phyloP scores from a whole-genome alignment of 2,329 filamentous ascomycete genomes.

The Clonostachys sp. region DNA sequence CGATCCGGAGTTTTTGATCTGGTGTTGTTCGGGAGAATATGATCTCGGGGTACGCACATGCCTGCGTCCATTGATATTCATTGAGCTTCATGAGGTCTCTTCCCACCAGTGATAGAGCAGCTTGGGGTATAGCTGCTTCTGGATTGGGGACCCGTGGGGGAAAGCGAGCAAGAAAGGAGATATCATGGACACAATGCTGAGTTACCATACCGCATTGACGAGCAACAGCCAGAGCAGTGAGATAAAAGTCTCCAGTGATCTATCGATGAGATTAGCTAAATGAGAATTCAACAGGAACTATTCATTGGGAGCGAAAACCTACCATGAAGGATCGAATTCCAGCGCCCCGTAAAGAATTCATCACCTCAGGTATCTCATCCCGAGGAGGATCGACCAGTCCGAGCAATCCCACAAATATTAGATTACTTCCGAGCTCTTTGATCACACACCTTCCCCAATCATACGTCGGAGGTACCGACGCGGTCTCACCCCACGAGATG shows the following conservation, averaged over 20 bases:
- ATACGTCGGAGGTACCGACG: slow-evolving; percentile 29
- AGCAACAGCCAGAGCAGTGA: slow-evolving; percentile 71
- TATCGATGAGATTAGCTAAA: slow-evolving; percentile 9
- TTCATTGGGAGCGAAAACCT: slow-evolving; percentile 2
- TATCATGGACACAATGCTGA: slow-evolving; percentile 44
- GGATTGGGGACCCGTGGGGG: slow-evolving; percentile 7
- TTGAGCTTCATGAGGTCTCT: slow-evolving; percentile 62
- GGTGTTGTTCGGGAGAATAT: slow-evolving; percentile 73
- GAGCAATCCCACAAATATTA: slow-evolving; percentile 69
- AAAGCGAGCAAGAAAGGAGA: slow-evolving; percentile 41
- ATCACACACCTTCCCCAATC: slow-evolving; percentile 50
- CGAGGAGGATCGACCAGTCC: slow-evolving; percentile 77
- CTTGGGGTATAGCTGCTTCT: neutral
- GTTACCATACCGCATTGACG: slow-evolving; percentile 68
- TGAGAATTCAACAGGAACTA: neutral
- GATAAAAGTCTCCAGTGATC: slow-evolving; percentile 72
- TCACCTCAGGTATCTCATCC: slow-evolving; percentile 63
- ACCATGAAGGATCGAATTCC: slow-evolving; percentile 75
- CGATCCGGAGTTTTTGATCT: slow-evolving; percentile 75
- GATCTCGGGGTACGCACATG: slow-evolving; percentile 64
- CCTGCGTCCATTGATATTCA: slow-evolving; percentile 63
- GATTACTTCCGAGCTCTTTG: slow-evolving; percentile 46
- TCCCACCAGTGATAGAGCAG: slow-evolving; percentile 59
- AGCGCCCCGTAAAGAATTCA: slow-evolving; percentile 62
- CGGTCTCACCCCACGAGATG: slow-evolving; percentile 27